phyloP scores from a whole-genome alignment of 306 rosid genomes.

The Alnus rubra region DNA sequence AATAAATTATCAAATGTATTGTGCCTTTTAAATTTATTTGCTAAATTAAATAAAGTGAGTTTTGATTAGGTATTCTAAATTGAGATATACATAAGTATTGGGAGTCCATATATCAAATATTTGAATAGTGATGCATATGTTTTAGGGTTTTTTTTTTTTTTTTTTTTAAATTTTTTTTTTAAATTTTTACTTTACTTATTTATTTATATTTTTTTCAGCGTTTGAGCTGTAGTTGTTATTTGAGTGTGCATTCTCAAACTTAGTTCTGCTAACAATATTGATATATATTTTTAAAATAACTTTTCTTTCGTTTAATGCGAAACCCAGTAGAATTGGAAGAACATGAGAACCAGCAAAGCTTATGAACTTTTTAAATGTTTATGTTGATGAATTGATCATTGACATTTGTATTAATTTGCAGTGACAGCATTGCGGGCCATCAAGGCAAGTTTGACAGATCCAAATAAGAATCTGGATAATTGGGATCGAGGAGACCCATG shows the following conservation, averaged over 20 bases:
- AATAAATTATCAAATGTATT: no score
- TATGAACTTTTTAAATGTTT: slow-evolving; percentile 1
- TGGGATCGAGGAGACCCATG: slow-evolving; percentile 90
- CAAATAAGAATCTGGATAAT: slow-evolving; percentile 66
- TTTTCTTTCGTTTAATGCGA: not conserved
- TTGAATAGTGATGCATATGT: not conserved
- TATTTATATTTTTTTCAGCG: no score
- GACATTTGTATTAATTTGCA: slow-evolving; percentile 43
- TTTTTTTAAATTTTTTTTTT: no score
- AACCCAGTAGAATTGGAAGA: not conserved
- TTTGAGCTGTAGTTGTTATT: not conserved
- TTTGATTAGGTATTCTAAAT: no score
- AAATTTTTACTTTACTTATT: no score
- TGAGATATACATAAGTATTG: no score
- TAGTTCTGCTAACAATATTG: not conserved
- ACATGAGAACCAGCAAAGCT: not conserved
- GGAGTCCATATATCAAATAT: not conserved
- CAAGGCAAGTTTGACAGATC: slow-evolving; percentile 57
- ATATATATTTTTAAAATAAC: not conserved
- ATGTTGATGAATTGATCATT: slow-evolving; percentile 25
- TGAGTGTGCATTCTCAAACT: not conserved
- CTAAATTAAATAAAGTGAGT: no score
- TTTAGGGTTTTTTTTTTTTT: no score
- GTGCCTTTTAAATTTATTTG: no score
- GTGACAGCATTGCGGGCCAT: slow-evolving; percentile 70